These are phyloP conservation scores for Dioszegia hungarica DNA, from an alignment of 768 basidiomycete species.

Conservation along the genomic window DNA sequence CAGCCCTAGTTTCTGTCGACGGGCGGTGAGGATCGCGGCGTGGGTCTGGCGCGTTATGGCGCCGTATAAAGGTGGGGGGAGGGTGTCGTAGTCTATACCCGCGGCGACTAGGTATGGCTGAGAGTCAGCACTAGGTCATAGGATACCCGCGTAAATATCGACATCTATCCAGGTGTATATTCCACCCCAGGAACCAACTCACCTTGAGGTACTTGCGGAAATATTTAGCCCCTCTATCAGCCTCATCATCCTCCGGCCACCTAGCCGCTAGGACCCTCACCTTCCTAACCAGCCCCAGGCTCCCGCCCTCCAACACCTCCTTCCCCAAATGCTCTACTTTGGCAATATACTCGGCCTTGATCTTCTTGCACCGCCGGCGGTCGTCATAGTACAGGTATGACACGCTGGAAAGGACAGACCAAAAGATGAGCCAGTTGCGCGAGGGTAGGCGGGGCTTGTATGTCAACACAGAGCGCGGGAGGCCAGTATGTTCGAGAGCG, in stretches of 20 bases:
- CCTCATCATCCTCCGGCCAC: constrained; percentile 94
- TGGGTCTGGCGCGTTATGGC: constrained; percentile 74
- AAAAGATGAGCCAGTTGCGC: constrained; percentile 90
- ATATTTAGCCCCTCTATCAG: constrained; percentile 73
- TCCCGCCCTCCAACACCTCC: constrained; percentile 57
- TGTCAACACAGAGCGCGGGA: constrained; percentile 70
- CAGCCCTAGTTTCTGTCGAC: constrained; percentile 62
- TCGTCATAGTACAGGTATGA: constrained; percentile 79
- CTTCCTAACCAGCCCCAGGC: constrained; percentile 64
- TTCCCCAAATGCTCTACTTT: constrained; percentile 74
- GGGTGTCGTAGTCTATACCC: constrained; percentile 83
- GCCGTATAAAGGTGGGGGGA: constrained; percentile 75
- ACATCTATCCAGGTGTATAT: background rate
- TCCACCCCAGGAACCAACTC: constrained; percentile 14
- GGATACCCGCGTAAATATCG: background rate
- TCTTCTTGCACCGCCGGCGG: constrained; percentile 68
- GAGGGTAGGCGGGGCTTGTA: constrained; percentile 82
- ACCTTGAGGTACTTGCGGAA: constrained; percentile 99
- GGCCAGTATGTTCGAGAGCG: constrained; percentile 53
- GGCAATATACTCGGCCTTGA: constrained; percentile 72
- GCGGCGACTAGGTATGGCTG: constrained; percentile 93
- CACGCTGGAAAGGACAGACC: constrained; percentile 66
- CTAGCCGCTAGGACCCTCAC: constrained; percentile 81
- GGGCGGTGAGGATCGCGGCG: constrained; percentile 61
- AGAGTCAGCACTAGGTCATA: background rate